Base-by-base conservation (phyloP, 306 rosid genomes). In the Erythrophleum fordii region DNA sequence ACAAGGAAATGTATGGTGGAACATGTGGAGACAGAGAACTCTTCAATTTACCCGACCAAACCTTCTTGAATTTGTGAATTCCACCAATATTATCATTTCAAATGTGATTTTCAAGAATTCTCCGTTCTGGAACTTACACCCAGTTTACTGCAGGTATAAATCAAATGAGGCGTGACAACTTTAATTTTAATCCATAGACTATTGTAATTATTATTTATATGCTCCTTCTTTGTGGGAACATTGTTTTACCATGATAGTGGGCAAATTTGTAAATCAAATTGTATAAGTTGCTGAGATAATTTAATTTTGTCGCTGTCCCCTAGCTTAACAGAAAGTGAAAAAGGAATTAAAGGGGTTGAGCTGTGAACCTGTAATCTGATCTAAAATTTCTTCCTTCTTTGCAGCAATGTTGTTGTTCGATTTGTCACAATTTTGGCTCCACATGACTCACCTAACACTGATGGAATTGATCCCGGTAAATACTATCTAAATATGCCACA, bases 111-210 rank as follows among this genome's bases (percentile, higher is more conserved):
- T 95, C 81, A 86, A 72, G 85, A 80, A 95, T 82, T 93, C 99
- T 35, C 97, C 99, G 67, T 91, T 95, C 86, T 91, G 99, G 99
- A 95, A 95, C 85, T 83, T 95, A 69, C 98, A 95, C 81, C 98
- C 97, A 72, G 97, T 93, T 85, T 95, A 95, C 78, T 86, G 96
- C 96, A 91, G 93, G 98, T 95, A 90, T 79, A 64, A 8, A 59
- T 65, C 58, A 48, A 58, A 29, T 60, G 28, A 42, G 11, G 28
- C 37, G 6, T 58, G 23, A 60, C 45, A 35, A 59, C 11, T 77
- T 37, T 46, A 20, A 58, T 28, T 53, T 53, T 48, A 26, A 72
- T 28, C n/a, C 25, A 7, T 51, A 42, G 11, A 59, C 64, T 49
- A 10, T 11, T 48, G 5, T 9, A 4, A 23, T 69, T 23, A 26